Evolutionary conservation across 2,329 filamentous ascomycete species (phyloP), one percentile per base, ranked within the genome.

Genomic region (Trichoderma simmonsii): DNA sequence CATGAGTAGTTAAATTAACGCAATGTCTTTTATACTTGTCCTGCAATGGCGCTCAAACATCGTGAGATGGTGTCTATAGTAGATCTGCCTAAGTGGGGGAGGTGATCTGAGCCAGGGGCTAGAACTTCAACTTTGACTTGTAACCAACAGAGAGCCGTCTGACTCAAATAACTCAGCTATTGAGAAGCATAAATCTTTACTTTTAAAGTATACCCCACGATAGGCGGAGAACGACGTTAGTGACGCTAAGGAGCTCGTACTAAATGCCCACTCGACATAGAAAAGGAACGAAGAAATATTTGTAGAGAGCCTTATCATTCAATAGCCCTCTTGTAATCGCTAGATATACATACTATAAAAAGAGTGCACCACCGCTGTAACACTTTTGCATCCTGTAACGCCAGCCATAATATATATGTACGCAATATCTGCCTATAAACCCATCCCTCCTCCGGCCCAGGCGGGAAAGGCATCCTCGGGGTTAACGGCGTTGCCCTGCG

Each of bases 391-490:
- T 61, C 70, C 64, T 70, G 68, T 34, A 77, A 76, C 74, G 74
- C 74, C 76, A 56, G 63, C 71, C 63, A 72, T 74, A 54, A 67
- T 32, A 24, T 62, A 65, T 74, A 73, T 64, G 63, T 62, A 74
- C 61, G 71, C 54, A 24, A 54, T 26, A 70, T 70, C 57, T 70
- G 48, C 73, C 73, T 77, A 82, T 75, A 82, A 60, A 6, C 79
- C 81, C 66, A 82, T 74, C 3, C 80, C 81, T 62, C 80, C 81
- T 5, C 77, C 81, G 18, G 80, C 80, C 81, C 81, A 83, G 18
- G 75, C 80, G 9, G 78, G 77, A 70, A 82, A 81, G 15, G 73
- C 76, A 56, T 78, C 78, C 51, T 75, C 73, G 14, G 63, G 75
- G 74, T 60, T 77, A 24, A 34, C 69, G 30, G 73, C 75, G 39